A percentile compares a stretch with the other conserved stretches of the same genome.
Evolutionary conservation across 2,329 filamentous ascomycete genomes (phyloP).

Genomic region (Pseudopithomyces chartarum): DNA sequence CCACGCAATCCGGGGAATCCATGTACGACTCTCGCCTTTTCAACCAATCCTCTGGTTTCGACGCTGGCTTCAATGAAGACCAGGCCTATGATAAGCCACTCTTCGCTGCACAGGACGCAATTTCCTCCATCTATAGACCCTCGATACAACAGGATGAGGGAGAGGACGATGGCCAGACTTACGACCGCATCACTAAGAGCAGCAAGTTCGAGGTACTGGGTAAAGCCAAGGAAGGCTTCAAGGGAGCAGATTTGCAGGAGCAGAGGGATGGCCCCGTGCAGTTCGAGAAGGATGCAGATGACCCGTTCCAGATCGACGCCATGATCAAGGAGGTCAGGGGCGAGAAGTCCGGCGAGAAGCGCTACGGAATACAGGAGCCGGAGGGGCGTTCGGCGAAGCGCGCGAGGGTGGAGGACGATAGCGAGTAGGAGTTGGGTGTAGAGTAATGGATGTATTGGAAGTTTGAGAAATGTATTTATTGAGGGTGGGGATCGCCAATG

Average conservation of each 20-base stretch:
- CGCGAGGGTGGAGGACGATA: constrained; percentile 76
- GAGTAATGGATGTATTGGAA: no score
- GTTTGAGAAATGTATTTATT: no score
- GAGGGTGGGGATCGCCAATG: no score
- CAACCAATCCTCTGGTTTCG: constrained; percentile 90
- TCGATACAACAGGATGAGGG: constrained; percentile 72
- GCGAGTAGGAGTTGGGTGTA: constrained; percentile 32
- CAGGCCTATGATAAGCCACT: constrained; percentile 96
- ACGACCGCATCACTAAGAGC: constrained; percentile 85
- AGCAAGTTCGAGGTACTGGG: constrained; percentile 89
- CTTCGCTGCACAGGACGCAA: constrained; percentile 93
- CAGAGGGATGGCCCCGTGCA: constrained; percentile 89
- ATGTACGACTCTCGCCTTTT: constrained; percentile 98
- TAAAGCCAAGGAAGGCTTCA: constrained; percentile 82
- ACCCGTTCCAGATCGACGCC: constrained; percentile 93
- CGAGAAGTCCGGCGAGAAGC: constrained; percentile 67
- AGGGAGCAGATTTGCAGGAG: constrained; percentile 82
- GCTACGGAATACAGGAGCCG: constrained; percentile 75
- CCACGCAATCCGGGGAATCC: constrained; percentile 85
- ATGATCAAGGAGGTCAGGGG: constrained; percentile 82
- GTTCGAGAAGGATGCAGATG: constrained; percentile 86
- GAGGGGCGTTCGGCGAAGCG: constrained; percentile 65
- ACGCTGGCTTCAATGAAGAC: constrained; percentile 94
- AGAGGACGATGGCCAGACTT: constrained; percentile 78
- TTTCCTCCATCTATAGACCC: constrained; percentile 91